Conservation (phyloP, 1,284 basidiomycete species). For the Ustilago esculenta region DNA sequence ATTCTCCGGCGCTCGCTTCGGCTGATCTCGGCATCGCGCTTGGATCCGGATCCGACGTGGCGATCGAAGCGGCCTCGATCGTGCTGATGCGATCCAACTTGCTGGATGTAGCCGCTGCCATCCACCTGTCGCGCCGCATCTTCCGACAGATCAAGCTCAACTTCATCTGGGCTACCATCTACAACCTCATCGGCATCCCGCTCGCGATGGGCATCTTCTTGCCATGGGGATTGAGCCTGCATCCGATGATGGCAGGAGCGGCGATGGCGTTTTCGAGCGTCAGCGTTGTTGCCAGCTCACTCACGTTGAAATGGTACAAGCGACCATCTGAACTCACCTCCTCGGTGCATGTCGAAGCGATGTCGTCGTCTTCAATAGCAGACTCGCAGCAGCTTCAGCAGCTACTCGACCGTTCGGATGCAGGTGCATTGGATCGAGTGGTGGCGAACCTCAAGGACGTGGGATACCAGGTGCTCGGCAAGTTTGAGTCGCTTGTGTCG, state of each 20-base stretch:
- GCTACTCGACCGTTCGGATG: conserved; percentile 33
- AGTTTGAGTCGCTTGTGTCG: conserved; percentile 24
- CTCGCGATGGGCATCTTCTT: conserved; percentile 97
- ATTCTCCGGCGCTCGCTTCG: conserved; percentile 93
- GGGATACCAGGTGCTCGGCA: conserved; percentile 43
- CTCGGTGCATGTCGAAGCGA: neutral
- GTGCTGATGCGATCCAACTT: conserved; percentile 96
- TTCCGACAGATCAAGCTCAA: conserved; percentile 84
- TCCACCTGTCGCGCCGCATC: conserved; percentile 88
- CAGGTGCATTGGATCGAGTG: conserved; percentile 37
- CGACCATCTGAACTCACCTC: conserved; percentile 48
- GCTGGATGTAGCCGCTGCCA: conserved; percentile 93
- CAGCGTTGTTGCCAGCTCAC: conserved; percentile 88
- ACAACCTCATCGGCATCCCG: conserved; percentile 95
- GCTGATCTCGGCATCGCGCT: conserved; percentile 96
- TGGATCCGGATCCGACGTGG: conserved; percentile 92
- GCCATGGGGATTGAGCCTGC: conserved; percentile 89
- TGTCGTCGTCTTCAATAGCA: neutral
- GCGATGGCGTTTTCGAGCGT: conserved; percentile 99
- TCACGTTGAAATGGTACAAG: conserved; percentile 76
- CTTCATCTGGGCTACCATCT: conserved; percentile 69
- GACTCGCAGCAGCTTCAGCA: conserved; percentile 29
- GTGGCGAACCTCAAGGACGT: conserved; percentile 45
- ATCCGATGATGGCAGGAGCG: conserved; percentile 96
- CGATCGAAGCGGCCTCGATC: conserved; percentile 96